Percentiles rank a stretch among this genome's conserved stretches.
Evolutionary conservation across 1,284 basidiomycete species (phyloP).

Genomic region (Porodaedalea pini): DNA sequence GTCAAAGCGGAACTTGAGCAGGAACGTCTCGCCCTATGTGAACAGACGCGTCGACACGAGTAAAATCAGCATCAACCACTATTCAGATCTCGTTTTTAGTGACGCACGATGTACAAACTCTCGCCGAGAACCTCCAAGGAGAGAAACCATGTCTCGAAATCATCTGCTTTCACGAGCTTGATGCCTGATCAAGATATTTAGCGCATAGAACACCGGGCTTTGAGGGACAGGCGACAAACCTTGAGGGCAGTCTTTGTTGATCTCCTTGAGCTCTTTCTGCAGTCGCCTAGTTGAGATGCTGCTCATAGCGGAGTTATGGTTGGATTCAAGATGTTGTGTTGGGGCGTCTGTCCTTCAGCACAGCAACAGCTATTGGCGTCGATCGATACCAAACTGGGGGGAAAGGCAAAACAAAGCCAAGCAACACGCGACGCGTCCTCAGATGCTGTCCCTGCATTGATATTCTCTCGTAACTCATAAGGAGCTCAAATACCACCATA

Average conservation of each 20-base stretch:
- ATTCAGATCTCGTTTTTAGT: background rate
- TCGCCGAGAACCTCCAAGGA: constrained; percentile 77
- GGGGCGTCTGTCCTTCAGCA: background rate
- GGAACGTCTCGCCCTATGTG: constrained; percentile 66
- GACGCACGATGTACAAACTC: constrained; percentile 61
- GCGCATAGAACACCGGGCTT: background rate
- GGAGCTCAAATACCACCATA: no score
- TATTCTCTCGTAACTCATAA: no score
- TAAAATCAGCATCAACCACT: background rate
- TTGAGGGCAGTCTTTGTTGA: constrained; percentile 26
- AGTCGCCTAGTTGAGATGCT: constrained; percentile 28
- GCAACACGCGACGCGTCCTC: background rate
- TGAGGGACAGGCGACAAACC: constrained; percentile 16
- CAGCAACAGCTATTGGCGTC: background rate
- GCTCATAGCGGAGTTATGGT: constrained; percentile 21
- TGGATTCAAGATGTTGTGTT: background rate
- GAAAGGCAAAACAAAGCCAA: background rate
- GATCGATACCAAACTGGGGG: background rate
- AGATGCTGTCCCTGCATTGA: no score
- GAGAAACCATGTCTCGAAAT: constrained; percentile 71
- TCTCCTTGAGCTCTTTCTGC: constrained; percentile 31
- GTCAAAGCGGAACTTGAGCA: constrained; percentile 76
- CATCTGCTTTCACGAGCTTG: constrained; percentile 62
- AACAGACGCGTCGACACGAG: background rate
- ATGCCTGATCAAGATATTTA: constrained; percentile 48